These are phyloP conservation scores for Candida sp. DNA, from an alignment of 1,139 yeast genomes.

Conservation along the genomic window DNA sequence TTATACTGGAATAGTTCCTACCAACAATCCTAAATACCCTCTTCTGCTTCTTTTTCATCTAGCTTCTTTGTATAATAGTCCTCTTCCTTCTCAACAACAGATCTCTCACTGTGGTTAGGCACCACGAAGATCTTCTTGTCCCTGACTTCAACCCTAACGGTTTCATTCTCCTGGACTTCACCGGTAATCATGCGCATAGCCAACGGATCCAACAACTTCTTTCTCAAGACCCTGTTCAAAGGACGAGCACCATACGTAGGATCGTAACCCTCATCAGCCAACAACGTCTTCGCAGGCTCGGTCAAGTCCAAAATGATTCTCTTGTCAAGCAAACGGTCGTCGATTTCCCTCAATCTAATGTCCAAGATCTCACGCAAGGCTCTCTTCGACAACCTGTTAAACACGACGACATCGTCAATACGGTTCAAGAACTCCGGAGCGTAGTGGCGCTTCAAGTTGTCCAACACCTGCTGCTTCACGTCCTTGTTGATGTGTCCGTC, in stretches of 20 bases:
- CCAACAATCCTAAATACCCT: neutral
- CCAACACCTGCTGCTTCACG: slow-evolving; percentile 61
- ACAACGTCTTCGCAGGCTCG: slow-evolving; percentile 71
- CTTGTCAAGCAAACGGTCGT: slow-evolving; percentile 77
- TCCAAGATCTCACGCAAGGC: slow-evolving; percentile 83
- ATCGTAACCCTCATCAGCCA: slow-evolving; percentile 88
- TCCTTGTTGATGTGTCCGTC: slow-evolving; percentile 53
- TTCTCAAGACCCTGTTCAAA: slow-evolving; percentile 86
- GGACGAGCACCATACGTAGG: slow-evolving; percentile 96
- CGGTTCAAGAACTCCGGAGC: slow-evolving; percentile 97
- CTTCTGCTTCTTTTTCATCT: slow-evolving; percentile 12
- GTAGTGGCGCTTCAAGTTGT: slow-evolving; percentile 70
- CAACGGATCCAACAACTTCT: slow-evolving; percentile 81
- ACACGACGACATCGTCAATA: slow-evolving; percentile 87
- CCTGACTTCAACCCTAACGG: slow-evolving; percentile 46
- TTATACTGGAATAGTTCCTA: no score
- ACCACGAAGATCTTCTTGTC: slow-evolving; percentile 35
- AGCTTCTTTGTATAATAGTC: slow-evolving; percentile 4
- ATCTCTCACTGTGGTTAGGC: slow-evolving; percentile 45
- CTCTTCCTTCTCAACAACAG: slow-evolving; percentile 12
- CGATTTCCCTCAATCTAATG: slow-evolving; percentile 80
- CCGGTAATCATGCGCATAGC: slow-evolving; percentile 83
- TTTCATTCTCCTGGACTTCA: slow-evolving; percentile 71
- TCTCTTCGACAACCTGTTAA: slow-evolving; percentile 81
- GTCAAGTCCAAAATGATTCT: slow-evolving; percentile 68